Evolutionary conservation across 768 basidiomycete genomes (phyloP), one percentile per base, ranked within the genome.

Genomic region (Pleurotus djamor): DNA sequence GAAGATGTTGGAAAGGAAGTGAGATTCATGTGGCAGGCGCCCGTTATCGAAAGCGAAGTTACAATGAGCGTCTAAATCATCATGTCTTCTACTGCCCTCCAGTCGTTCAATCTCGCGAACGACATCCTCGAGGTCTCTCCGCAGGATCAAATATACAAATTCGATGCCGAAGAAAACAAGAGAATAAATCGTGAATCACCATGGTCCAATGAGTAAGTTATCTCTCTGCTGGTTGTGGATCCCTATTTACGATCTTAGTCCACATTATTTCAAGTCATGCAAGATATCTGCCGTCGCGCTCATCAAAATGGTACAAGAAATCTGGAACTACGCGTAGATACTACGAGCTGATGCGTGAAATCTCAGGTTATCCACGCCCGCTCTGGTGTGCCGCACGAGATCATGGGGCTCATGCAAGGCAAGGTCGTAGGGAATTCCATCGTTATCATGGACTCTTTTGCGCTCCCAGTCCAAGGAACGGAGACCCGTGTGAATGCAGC

Each of bases 371-470:
- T 98, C 71, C 96, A 98, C 71, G 96, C 96, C 35, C 87, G 96
- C 52, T 98, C 96, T 2, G 96, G 96, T 60, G 96, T 97, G 4
- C 90, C 91, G 60, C 93, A 98, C 77, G 96, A 99, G 75, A 97
- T 99, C 69, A 99, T 99, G 96, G 96, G 96, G 8, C 83, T 98
- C 35, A 97, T 99, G 95, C 96, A 97, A 73, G 96, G 96, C 59
- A 96, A 97, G 74, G 89, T 97, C 38, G 76, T 92, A 7, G 89
- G 85, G 2, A 87, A 87, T 62, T 79, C 88, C 1, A 76, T 91
- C 38, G 87, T 92, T 12, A 87, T 99, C 68, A 89, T 97, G 85
- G 97, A 99, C 73, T 94, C 94, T 9, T 98, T 98, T 64, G 96
- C 97, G 4, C 79, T 99, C 3, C 97, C 97, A 1, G 96, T 98